Percentiles rank a stretch among this genome's conserved stretches.
Evolutionary conservation across 495 filamentous ascomycete genomes (phyloP).

Genomic region (Penicillium canariense): DNA sequence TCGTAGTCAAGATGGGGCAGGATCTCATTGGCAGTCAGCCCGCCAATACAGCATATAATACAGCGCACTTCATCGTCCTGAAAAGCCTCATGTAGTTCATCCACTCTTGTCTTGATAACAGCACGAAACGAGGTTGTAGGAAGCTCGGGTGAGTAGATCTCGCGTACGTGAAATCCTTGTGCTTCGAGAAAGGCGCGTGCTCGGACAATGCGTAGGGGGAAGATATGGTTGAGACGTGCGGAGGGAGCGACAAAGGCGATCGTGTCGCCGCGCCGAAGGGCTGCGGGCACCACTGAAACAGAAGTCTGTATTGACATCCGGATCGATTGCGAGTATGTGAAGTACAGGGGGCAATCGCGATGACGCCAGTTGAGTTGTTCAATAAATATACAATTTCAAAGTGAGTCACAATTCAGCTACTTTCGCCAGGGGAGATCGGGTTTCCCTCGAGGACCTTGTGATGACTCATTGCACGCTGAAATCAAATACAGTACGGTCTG

Average conservation of each 20-base stretch:
- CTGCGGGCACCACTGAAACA: no score
- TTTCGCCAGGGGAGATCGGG: no score
- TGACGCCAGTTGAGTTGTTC: no score
- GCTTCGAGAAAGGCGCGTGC: neutral
- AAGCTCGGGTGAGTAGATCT: neutral
- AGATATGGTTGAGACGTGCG: neutral
- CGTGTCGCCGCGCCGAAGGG: no score
- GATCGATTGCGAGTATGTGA: no score
- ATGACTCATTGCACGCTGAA: no score
- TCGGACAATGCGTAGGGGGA: neutral
- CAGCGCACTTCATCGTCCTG: neutral
- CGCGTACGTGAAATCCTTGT: neutral
- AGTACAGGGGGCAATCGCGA: no score
- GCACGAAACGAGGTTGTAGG: neutral
- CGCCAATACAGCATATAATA: neutral
- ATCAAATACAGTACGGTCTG: no score
- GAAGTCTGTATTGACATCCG: no score
- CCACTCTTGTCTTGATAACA: neutral
- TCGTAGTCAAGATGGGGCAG: neutral
- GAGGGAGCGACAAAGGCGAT: neutral
- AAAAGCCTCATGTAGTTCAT: neutral
- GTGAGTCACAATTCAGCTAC: no score
- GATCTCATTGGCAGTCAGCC: neutral
- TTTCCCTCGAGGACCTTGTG: no score
- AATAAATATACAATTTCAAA: no score